A percentile compares a stretch with the other conserved stretches of the same genome.
phyloP scores from a whole-genome alignment of 768 basidiomycete genomes.

The Mycena amicta region DNA sequence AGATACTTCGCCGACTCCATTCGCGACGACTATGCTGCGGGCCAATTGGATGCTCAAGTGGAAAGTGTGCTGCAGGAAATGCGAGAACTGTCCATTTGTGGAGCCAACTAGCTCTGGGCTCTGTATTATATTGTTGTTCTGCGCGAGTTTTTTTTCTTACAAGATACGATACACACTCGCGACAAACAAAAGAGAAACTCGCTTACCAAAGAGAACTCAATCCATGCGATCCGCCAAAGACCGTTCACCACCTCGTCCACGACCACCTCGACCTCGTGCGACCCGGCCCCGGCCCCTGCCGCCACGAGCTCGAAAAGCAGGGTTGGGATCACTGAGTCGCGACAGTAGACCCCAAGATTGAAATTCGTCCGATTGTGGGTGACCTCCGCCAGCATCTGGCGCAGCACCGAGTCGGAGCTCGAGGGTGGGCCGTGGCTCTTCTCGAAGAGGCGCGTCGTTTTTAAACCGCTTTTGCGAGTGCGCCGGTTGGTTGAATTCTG shows the following conservation, averaged over 20 bases:
- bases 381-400: conserved; percentile 1
- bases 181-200: neutral
- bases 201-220: neutral
- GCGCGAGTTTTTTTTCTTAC: neutral
- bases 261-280: neutral
- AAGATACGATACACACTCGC: too few relatives aligned
- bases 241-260: conserved; percentile 21
- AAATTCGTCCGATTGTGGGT: too few relatives aligned
- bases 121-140: too few relatives aligned
- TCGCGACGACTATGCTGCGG: conserved; percentile 95
- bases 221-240: conserved; percentile 18
- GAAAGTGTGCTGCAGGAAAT: conserved; percentile 97
- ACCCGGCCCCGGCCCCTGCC: neutral
- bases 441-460: too few relatives aligned
- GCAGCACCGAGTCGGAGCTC: conserved; percentile 11
- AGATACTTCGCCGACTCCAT: conserved; percentile 91
- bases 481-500: conserved; percentile 6
- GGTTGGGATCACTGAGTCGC: neutral
- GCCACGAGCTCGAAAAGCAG: neutral
- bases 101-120: conserved; percentile 58
- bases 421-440: conserved; percentile 10
- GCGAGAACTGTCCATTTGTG: conserved; percentile 93
- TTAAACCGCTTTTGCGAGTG: conserved; percentile 19
- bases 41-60: conserved; percentile 97
- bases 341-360: neutral